Base-by-base conservation (phyloP, 352 stramenopile species). In the Phytophthora tentaculata region DNA sequence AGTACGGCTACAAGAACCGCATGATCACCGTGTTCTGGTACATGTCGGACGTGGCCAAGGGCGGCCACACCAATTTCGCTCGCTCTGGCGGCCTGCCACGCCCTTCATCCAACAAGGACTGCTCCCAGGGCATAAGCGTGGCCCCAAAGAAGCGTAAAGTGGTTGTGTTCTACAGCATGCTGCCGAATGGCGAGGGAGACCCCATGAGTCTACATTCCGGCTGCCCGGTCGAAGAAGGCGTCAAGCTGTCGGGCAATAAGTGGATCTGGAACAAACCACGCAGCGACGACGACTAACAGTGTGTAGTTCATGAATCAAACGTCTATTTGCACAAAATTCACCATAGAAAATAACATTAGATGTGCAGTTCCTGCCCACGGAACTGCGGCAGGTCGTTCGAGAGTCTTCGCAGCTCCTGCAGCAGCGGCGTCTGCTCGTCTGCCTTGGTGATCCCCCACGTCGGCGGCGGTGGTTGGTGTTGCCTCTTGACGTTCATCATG, bases 21-120 rank as follows among this genome's bases (percentile, higher is more conserved):
- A 48, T 92, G 84, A 91, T 92, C 67, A 94, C 84, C 0, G 86
- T 94, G 17, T 92, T 94, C 58, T 92, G 83, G 84, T 94, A 92
- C 81, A 92, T 94, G 86, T 94, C 41, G 41, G 41, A 48, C 9
- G 41, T 48, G 17, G 41, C 41, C n/a, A 48, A 48, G 41, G 41
- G n/a, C 41, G n/a, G 41, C 5, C n/a, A 48, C 41, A 48, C 41
- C n/a, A 48, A 23, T 23, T 48, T 48, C 41, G 17, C 41, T 23
- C n/a, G 41, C 24, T 20, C 41, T 14, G 41, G 41, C 24, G 41
- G 41, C 16, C 41, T 48, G 9, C n/a, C 41, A 48, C n/a, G 75
- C 24, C 86, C 84, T 0, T 44, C 43, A 22, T 64, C 67, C 3
- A 90, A 86, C 64, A 88, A 83, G 12, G 80, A 85, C 57, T 92